Conservation (phyloP, 2,329 filamentous ascomycete genomes). For the Hypoxylon sp. region DNA sequence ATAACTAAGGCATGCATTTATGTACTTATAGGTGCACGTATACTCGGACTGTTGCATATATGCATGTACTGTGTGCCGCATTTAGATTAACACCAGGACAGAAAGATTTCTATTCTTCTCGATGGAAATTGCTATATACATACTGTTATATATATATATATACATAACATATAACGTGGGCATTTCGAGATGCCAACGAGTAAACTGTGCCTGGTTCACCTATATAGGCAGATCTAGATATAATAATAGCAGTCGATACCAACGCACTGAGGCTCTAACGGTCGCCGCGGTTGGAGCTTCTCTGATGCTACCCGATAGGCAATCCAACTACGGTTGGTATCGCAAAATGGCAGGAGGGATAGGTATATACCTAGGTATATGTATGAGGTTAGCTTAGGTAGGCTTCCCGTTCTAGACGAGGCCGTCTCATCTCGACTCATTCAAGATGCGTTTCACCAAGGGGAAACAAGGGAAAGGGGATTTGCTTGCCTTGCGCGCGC, state of each 20-base stretch:
- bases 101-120: no score
- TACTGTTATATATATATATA: constrained; percentile 14
- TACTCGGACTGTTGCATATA: no score
- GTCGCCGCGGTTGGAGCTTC: constrained; percentile 21
- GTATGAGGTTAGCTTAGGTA: no score
- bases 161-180: background rate
- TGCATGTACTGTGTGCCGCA: no score
- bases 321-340: background rate
- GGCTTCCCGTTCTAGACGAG: constrained; percentile 24
- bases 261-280: constrained; percentile 19
- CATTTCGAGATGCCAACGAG: constrained; percentile 1
- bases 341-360: no score
- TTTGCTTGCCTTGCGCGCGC: no score
- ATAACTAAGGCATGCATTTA: no score
- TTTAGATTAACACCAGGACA: no score
- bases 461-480: constrained; percentile 1
- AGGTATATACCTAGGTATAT: background rate
- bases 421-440: constrained; percentile 19
- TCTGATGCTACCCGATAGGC: constrained; percentile 16
- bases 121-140: no score
- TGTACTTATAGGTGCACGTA: no score
- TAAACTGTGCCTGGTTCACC: constrained; percentile 4
- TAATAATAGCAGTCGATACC: constrained; percentile 2
- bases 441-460: constrained; percentile 27
- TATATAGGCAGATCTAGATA: constrained; percentile 15